phyloP scores from a whole-genome alignment of 2,329 filamentous ascomycete species.

The Chaetomium sp. region DNA sequence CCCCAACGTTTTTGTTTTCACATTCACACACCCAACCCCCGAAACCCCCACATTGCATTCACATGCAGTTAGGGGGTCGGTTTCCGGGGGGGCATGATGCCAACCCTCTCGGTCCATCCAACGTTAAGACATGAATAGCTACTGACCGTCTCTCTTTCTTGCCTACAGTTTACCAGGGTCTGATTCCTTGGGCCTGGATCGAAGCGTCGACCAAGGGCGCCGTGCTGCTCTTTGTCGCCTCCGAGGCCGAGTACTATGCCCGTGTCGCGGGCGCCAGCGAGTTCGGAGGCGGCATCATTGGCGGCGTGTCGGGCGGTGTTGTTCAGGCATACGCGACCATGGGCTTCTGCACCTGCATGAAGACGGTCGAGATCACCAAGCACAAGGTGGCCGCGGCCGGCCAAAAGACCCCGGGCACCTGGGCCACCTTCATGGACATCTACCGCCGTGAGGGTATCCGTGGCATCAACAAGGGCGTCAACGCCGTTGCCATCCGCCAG shows the following conservation, averaged over 20 bases:
- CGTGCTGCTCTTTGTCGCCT: constrained; percentile 97
- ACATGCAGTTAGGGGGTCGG: no score
- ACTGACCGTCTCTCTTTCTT: constrained; percentile 22
- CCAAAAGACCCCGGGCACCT: constrained; percentile 81
- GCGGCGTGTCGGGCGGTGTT: constrained; percentile 89
- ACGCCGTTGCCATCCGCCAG: constrained; percentile 95
- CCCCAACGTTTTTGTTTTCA: not conserved
- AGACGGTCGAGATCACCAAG: constrained; percentile 99
- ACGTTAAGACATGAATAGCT: constrained; percentile 13
- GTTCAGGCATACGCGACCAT: constrained; percentile 99
- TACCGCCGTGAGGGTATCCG: constrained; percentile 89
- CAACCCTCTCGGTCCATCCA: no score
- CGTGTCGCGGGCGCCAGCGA: constrained; percentile 74
- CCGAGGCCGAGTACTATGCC: constrained; percentile 94
- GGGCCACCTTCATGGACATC: constrained; percentile 93
- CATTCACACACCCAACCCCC: not conserved
- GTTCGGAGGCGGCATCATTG: constrained; percentile 81
- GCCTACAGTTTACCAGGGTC: constrained; percentile 92
- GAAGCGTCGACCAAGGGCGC: constrained; percentile 99
- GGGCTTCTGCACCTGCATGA: constrained; percentile 99
- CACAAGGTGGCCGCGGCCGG: constrained; percentile 84
- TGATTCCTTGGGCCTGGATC: constrained; percentile 99
- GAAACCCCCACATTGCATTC: no score
- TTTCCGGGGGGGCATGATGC: no score
- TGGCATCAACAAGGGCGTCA: constrained; percentile 98